phyloP scores from a whole-genome alignment of 139 green algal genomes.

The Edaphochlamys debaryana region DNA sequence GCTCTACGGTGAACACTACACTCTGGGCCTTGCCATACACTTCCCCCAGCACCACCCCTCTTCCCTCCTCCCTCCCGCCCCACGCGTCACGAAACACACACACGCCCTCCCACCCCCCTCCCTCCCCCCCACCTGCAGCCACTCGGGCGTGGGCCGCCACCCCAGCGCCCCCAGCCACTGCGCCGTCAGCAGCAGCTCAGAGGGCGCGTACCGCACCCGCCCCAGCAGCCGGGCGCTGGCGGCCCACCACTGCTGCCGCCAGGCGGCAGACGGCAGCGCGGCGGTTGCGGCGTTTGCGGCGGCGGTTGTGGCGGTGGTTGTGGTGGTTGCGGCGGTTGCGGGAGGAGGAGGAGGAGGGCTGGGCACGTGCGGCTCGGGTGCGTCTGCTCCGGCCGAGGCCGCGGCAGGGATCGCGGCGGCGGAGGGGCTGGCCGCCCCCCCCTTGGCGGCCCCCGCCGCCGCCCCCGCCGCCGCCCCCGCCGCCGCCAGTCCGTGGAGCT shows the following conservation, averaged over 20 bases:
- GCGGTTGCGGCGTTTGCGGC: neutral
- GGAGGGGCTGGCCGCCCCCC: too few species aligned
- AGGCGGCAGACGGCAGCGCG: neutral
- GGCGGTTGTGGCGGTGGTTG: neutral
- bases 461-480: neutral
- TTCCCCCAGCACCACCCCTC: neutral
- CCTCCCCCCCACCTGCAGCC: constrained; percentile 17
- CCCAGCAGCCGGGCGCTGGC: constrained; percentile 14
- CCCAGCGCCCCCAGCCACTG: constrained; percentile 17
- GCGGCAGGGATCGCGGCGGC: too few species aligned
- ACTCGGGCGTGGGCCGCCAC: constrained; percentile 6
- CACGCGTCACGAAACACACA: too few species aligned
- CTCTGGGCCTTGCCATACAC: neutral
- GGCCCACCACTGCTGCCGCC: constrained; percentile 23
- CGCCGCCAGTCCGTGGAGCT: neutral
- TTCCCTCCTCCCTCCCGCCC: too few species aligned
- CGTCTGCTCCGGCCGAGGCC: neutral
- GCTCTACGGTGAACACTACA: neutral
- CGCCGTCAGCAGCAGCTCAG: constrained; percentile 31
- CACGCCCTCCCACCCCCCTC: too few species aligned
- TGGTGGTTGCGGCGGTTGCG: neutral
- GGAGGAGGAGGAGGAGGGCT: neutral
- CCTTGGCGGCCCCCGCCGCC: neutral
- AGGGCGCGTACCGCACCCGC: constrained; percentile 13
- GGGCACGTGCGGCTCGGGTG: too few species aligned